Conservation (phyloP, 2,329 filamentous ascomycete species). For the Monosporascus sp. region DNA sequence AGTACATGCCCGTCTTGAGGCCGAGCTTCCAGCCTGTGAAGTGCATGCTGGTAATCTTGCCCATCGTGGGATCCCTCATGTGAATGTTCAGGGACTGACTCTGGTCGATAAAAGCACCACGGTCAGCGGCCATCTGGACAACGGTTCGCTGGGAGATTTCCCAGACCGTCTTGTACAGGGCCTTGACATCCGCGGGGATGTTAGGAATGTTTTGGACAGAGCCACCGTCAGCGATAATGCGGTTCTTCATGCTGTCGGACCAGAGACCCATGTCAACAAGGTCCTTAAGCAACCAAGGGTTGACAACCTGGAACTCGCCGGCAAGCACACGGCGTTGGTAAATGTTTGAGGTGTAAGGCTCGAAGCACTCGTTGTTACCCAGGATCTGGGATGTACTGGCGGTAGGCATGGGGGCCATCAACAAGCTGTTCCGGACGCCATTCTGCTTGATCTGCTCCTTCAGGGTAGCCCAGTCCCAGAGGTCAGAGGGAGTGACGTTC, state of each 20-base stretch:
- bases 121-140: conserved; percentile 96
- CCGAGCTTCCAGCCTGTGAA: conserved; percentile 99
- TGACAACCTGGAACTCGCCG: conserved; percentile 98
- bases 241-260: conserved; percentile 99
- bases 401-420: conserved; percentile 96
- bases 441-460: conserved; percentile 90
- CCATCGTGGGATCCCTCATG: conserved; percentile 99
- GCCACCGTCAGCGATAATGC: conserved; percentile 94
- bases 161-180: conserved; percentile 99
- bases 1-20: conserved; percentile 99
- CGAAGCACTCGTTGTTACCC: conserved; percentile 99
- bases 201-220: conserved; percentile 97
- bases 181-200: conserved; percentile 93
- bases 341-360: conserved; percentile 99
- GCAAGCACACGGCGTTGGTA: conserved; percentile 97
- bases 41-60: conserved; percentile 99
- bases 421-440: conserved; percentile 90
- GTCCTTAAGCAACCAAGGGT: conserved; percentile 97
- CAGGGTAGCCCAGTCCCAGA: conserved; percentile 92
- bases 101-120: conserved; percentile 98
- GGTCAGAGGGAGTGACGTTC: conserved; percentile 85
- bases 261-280: conserved; percentile 96
- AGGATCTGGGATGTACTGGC: conserved; percentile 96
- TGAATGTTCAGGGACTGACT: conserved; percentile 99
- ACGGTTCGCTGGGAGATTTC: conserved; percentile 95